Conservation (phyloP, 2,329 filamentous ascomycete species). For the Xylariomycetidae sp. region DNA sequence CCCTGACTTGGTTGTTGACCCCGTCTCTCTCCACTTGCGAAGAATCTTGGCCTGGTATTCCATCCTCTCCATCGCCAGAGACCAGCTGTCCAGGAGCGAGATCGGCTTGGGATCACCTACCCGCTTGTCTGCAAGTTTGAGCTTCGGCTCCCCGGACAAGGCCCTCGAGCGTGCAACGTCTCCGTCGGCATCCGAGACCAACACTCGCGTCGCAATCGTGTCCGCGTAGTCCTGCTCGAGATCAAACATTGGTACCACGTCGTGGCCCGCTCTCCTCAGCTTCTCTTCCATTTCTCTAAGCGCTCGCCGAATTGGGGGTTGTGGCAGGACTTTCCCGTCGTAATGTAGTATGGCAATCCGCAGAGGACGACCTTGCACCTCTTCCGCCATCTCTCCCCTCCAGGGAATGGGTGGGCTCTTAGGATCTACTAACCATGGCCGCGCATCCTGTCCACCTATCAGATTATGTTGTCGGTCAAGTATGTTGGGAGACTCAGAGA, state of each 20-base stretch:
- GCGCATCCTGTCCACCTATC: not conserved
- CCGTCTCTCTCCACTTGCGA: not conserved
- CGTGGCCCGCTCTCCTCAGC: not conserved
- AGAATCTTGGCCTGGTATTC: conserved; percentile 1
- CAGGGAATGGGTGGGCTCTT: conserved; percentile 2
- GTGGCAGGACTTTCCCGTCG: conserved; percentile 1
- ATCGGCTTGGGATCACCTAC: not conserved
- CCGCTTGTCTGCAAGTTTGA: conserved; percentile 1
- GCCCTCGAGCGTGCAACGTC: not conserved
- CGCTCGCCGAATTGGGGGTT: conserved; percentile 1
- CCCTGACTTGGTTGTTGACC: not conserved
- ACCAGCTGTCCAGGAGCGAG: conserved; percentile 2
- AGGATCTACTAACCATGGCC: conserved; percentile 1
- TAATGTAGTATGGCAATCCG: conserved; percentile 1
- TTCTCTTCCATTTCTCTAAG: not conserved
- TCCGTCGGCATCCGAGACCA: conserved; percentile 1
- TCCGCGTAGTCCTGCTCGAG: conserved; percentile 1
- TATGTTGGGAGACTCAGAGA: not conserved
- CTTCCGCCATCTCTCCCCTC: not conserved
- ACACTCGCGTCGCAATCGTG: not conserved
- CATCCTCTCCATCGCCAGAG: conserved; percentile 1
- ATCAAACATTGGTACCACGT: conserved; percentile 2
- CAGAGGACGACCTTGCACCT: not conserved
- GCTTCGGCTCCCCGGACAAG: conserved; percentile 1
- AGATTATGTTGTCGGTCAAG: too few relatives aligned